A percentile compares a stretch with the other conserved stretches of the same genome.
These are phyloP conservation scores for Pelargonium citronellum DNA, from an alignment of 441 rosid genomes.

Conservation along the genomic window DNA sequence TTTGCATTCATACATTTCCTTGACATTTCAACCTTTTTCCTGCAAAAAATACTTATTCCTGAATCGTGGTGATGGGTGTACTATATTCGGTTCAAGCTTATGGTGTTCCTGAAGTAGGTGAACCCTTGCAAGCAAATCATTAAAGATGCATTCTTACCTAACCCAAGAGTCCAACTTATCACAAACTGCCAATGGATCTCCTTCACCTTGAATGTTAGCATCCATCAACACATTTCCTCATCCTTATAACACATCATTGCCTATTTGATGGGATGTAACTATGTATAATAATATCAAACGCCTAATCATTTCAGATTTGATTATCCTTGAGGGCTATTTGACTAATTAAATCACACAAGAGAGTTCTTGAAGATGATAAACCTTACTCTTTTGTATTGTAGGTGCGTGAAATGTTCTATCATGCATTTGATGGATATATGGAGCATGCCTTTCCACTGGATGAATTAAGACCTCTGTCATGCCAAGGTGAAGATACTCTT, in stretches of 20 bases:
- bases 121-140: not conserved
- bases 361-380: not conserved
- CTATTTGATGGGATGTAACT: not conserved
- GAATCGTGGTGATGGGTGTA: not conserved
- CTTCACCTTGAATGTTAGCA: not conserved
- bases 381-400: constrained; percentile 24
- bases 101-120: not conserved
- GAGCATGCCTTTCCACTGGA: constrained; percentile 91
- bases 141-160: not conserved
- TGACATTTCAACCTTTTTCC: not conserved
- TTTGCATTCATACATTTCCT: not conserved
- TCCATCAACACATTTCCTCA: not conserved
- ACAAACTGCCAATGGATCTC: not conserved
- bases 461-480: constrained; percentile 79
- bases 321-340: not conserved
- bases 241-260: not conserved
- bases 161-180: not conserved
- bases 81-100: constrained; percentile 2
- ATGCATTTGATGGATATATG: constrained; percentile 95
- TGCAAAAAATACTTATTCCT: not conserved
- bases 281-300: not conserved
- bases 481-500: constrained; percentile 86
- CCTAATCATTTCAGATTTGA: not conserved
- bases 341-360: not conserved
- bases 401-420: constrained; percentile 98